Percentiles rank a stretch among this genome's conserved stretches.
Conservation (phyloP, 108 stramenopile genomes). For the Skeletonema potamos region DNA sequence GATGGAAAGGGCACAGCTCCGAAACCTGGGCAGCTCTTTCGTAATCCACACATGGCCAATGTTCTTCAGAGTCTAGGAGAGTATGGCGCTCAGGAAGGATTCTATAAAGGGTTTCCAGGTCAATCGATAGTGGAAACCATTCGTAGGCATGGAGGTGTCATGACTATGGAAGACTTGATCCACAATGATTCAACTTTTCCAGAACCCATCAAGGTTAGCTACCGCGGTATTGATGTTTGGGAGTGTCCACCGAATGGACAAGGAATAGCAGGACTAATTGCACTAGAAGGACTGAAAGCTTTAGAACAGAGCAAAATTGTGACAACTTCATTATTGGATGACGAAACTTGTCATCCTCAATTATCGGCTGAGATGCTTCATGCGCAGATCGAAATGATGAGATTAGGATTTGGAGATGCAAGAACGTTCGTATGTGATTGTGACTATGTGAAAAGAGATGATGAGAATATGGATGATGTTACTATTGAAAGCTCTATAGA, state of each 20-base stretch:
- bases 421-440: constrained; percentile 74
- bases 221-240: constrained; percentile 75
- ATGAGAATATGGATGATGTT: constrained; percentile 26
- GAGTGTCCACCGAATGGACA: constrained; percentile 96
- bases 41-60: constrained; percentile 86
- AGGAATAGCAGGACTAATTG: constrained; percentile 92
- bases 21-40: constrained; percentile 75
- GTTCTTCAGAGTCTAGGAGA: constrained; percentile 81
- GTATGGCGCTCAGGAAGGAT: constrained; percentile 81
- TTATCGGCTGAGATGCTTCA: constrained; percentile 63
- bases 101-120: constrained; percentile 86
- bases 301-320: constrained; percentile 43
- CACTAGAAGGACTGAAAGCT: constrained; percentile 74
- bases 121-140: constrained; percentile 81
- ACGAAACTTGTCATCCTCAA: constrained; percentile 37
- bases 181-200: constrained; percentile 71
- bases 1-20: constrained; percentile 60
- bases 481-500: constrained; percentile 8
- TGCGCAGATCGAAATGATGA: constrained; percentile 87
- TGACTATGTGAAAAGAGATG: constrained; percentile 46
- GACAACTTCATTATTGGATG: constrained; percentile 16
- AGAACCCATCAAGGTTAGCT: constrained; percentile 75
- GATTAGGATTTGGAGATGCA: constrained; percentile 91
- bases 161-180: constrained; percentile 86
- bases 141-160: constrained; percentile 75